Evolutionary conservation across 306 rosid genomes (phyloP), one percentile per base, ranked within the genome.

Genomic region (Cercis canadensis): DNA sequence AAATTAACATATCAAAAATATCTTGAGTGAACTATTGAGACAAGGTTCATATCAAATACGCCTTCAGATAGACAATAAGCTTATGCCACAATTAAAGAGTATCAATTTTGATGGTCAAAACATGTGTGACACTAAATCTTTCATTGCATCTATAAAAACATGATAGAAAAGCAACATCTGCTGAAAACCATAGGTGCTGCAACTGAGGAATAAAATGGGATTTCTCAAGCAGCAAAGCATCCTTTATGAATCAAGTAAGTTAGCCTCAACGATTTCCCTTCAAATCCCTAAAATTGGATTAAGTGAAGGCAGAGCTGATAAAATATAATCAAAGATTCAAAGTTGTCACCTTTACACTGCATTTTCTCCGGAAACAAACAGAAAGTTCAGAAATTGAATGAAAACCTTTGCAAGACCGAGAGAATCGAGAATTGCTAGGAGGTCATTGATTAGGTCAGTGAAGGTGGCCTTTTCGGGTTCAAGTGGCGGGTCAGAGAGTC

Each of bases 401-500:
- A 16, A 52, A 65, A 85, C 97, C 96, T 86, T 88, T 2, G 84
- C 40, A 70, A 91, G 75, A 44, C 43, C 45, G 40, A 88, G 82
- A 7, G 67, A 50, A 18, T 91, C 84, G 8, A 91, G 83, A 74
- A 92, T 57, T 16, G 63, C 82, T 7, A 92, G 88, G 43, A 87
- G 78, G 52, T 87, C 98, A 17, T 19, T 3, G 62, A 71, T 24
- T 13, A 89, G 74, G 53, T 83, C 82, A 46, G 46, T 13, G 43
- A 40, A 55, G 0, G 83, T 19, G 6, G 92, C 36, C 15, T 82
- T 82, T 0, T 75, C 81, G 18, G 89, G 89, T 60, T 78, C 45
- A 0, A 82, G 51, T 0, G 90, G 86, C 4, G 80, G 45, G 32
- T 92, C 93, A 53, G 98, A 92, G 2, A 90, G 86, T 5, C 98